These are phyloP conservation scores for Mycena chlorophos DNA, from an alignment of 768 basidiomycete species.

Conservation along the genomic window DNA sequence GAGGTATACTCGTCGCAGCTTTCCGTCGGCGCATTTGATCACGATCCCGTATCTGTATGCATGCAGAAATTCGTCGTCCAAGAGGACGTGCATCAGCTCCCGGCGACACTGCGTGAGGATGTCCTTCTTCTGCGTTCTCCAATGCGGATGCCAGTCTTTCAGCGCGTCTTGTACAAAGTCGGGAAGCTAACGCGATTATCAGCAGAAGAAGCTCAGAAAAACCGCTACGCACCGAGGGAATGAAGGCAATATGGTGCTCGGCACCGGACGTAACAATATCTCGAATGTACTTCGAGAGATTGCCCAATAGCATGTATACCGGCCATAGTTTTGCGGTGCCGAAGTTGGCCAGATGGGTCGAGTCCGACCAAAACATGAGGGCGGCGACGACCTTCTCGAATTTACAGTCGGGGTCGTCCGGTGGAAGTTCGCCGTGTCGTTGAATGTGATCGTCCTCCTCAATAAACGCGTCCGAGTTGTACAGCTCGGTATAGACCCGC, in stretches of 20 bases:
- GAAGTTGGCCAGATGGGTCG: constrained; percentile 34
- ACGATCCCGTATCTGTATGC: constrained; percentile 37
- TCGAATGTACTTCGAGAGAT: constrained; percentile 42
- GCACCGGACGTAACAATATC: constrained; percentile 30
- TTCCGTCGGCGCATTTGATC: constrained; percentile 30
- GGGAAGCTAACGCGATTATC: constrained; percentile 26
- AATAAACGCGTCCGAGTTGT: constrained; percentile 33
- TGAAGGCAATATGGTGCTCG: constrained; percentile 43
- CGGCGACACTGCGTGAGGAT: constrained; percentile 31
- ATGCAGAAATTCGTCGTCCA: constrained; percentile 36
- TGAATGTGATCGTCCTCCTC: constrained; percentile 31
- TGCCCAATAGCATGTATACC: constrained; percentile 40
- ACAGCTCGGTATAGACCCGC: constrained; percentile 38
- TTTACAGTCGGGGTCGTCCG: constrained; percentile 28
- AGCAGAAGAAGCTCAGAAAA: neutral
- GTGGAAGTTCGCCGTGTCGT: constrained; percentile 16
- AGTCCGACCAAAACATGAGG: constrained; percentile 35
- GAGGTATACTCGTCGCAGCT: constrained; percentile 31
- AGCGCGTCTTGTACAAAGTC: constrained; percentile 30
- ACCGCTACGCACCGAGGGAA: constrained; percentile 36
- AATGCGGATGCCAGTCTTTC: constrained; percentile 8
- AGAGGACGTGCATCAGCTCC: constrained; percentile 33
- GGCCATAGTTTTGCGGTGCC: constrained; percentile 40
- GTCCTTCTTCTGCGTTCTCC: constrained; percentile 12
- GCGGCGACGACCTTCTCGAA: constrained; percentile 23